A percentile compares a stretch with the other conserved stretches of the same genome.
Evolutionary conservation across 208 protist species (phyloP).

Genomic region (Entamoeba histolytica): DNA sequence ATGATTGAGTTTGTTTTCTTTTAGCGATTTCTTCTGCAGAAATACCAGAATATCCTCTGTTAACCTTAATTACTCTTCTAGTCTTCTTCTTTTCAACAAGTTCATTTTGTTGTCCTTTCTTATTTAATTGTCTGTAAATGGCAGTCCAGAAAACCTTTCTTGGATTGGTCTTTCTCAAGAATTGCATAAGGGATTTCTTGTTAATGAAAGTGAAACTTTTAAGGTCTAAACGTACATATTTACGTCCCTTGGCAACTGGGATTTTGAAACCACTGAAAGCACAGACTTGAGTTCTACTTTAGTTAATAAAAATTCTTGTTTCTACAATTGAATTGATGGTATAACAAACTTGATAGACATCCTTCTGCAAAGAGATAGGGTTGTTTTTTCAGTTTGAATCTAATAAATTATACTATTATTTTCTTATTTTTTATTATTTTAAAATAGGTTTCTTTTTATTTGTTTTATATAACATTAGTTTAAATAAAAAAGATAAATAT

Average conservation of each 20-base stretch:
- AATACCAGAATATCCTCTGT: background rate
- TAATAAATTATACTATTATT: no score
- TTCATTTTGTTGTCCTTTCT: background rate
- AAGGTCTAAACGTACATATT: no score
- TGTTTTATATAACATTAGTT: no score
- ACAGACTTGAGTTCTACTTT: no score
- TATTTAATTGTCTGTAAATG: background rate
- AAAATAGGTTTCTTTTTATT: no score
- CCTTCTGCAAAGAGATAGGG: background rate
- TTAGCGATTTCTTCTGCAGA: background rate
- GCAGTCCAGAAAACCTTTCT: background rate
- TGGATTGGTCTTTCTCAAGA: background rate
- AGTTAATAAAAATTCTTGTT: background rate
- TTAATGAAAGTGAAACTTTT: no score
- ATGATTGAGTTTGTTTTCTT: background rate
- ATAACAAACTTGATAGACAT: no score
- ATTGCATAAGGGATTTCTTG: background rate
- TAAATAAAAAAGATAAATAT: no score
- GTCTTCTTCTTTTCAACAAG: background rate
- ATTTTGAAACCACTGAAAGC: no score
- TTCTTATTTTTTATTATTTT: no score
- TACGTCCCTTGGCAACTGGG: no score
- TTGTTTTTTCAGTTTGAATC: background rate
- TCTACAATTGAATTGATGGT: background rate
- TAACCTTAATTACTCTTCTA: background rate